Evolutionary conservation across 2,329 filamentous ascomycete species (phyloP).

Genomic region (Exophiala sp.): DNA sequence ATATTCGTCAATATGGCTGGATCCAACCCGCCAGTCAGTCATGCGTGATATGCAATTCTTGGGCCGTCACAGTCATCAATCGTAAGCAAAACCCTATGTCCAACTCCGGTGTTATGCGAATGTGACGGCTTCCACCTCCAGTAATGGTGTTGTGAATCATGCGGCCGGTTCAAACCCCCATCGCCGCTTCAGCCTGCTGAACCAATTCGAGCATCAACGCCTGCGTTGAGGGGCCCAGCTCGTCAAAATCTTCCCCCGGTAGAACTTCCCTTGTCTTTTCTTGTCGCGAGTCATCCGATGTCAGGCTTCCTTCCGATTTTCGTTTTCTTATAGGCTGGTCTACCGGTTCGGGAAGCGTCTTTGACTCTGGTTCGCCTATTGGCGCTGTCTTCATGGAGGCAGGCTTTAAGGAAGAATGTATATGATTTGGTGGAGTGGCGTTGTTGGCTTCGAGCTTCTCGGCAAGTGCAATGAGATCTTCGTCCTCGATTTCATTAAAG

Average conservation of each 20-base stretch:
- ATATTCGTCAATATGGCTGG: too few relatives aligned
- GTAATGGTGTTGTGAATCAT: background rate
- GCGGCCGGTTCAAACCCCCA: background rate
- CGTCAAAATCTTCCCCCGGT: conserved; percentile 14
- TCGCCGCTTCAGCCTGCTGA: conserved; percentile 15
- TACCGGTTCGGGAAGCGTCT: background rate
- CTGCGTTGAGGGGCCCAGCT: conserved; percentile 20
- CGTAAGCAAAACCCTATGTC: too few relatives aligned
- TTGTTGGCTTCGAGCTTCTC: conserved; percentile 13
- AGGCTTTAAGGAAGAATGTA: background rate
- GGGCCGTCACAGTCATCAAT: too few relatives aligned
- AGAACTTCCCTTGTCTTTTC: background rate
- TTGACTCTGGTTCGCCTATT: background rate
- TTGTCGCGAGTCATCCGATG: background rate
- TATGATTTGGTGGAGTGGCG: background rate
- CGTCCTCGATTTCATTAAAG: conserved; percentile 21
- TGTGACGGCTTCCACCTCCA: background rate
- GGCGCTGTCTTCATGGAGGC: background rate
- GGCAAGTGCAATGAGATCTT: conserved; percentile 17
- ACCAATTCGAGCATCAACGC: conserved; percentile 18
- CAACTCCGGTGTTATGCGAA: too few relatives aligned
- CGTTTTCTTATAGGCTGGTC: background rate
- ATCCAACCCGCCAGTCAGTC: too few relatives aligned
- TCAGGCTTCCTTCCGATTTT: background rate
- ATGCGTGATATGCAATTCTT: too few relatives aligned